Base-by-base conservation (phyloP, 164 flowering plant genomes). In the Berberis vulgaris region DNA sequence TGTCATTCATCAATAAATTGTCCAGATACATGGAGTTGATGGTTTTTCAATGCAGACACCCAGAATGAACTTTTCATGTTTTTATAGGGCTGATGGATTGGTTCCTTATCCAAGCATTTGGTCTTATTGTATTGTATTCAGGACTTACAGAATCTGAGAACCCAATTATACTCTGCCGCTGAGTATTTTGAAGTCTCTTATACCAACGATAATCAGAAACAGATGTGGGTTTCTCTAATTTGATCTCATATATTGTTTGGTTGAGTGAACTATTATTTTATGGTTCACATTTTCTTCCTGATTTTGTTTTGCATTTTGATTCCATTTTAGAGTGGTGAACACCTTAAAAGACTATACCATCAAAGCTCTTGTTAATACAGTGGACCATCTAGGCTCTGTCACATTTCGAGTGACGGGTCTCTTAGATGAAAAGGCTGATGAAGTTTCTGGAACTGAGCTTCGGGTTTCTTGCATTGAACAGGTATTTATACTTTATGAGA, bases 341-440 rank as follows among this genome's bases (percentile, higher is more conserved):
- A 82, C 89, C 61, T 78, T 94, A 75, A 94, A 87, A 80, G 96
- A 89, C 76, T 94, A 88, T 65, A 81, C 93, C 13, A 75, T 89
- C 62, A 91, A 84, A 80, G 96, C 96, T 66, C 77, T 94, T 59
- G 88, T 94, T 55, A 88, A 88, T 69, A 94, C 99, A 0, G 89
- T 88, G 57, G 99, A 94, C 72, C 97, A 94, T 76, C 79, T 94
- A 80, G 99, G 96, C 60, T 84, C 96, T 13, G 86, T 85, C 62
- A 78, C 92, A 7, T 84, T 74, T 60, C 87, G 85, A 63, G 96
- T 91, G 53, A 91, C 81, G 63, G 85, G 78, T 68, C 72, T 91
- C 41, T 63, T 94, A 52, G 86, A 89, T 71, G 96, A 83, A 68
- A 91, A 91, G 72, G 89, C 79, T 64, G 89, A 79, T 69, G 95